A percentile compares a stretch with the other conserved stretches of the same genome.
phyloP scores from a whole-genome alignment of 2,329 filamentous ascomycete genomes.

The Chaetomium olivaceum region DNA sequence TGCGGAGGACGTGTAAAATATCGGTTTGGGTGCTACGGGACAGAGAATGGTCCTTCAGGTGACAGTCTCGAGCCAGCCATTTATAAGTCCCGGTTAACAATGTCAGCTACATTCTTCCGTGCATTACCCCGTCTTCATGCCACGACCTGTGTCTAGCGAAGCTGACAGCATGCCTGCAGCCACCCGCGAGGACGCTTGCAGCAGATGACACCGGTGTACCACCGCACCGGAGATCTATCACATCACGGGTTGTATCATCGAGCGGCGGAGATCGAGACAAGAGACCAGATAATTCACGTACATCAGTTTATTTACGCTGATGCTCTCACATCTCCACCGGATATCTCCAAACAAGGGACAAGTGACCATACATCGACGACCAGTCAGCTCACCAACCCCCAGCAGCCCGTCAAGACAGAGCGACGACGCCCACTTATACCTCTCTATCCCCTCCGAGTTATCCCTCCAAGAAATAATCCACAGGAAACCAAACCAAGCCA shows the following conservation, averaged over 20 bases:
- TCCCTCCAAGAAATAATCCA: too few species aligned
- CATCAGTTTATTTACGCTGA: not conserved
- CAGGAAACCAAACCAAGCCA: too few species aligned
- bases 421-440: too few species aligned
- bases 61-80: not conserved
- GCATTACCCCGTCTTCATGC: not conserved
- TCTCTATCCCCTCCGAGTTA: too few species aligned
- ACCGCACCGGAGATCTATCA: not conserved
- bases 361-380: not conserved
- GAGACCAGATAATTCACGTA: not conserved
- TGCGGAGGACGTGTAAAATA: not conserved
- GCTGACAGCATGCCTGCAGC: not conserved
- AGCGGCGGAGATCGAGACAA: not conserved
- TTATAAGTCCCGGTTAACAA: not conserved
- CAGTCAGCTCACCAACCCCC: not conserved
- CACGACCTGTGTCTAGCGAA: not conserved
- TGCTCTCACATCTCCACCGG: not conserved
- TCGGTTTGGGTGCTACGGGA: not conserved
- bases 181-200: not conserved
- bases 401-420: too few species aligned
- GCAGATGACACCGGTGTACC: conserved; percentile 1
- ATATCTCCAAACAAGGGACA: too few species aligned
- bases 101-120: not conserved
- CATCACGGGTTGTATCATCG: not conserved
- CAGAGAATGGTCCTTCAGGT: not conserved